Base-by-base conservation (phyloP, 2,329 filamentous ascomycete species). In the Hypocreales sp. region DNA sequence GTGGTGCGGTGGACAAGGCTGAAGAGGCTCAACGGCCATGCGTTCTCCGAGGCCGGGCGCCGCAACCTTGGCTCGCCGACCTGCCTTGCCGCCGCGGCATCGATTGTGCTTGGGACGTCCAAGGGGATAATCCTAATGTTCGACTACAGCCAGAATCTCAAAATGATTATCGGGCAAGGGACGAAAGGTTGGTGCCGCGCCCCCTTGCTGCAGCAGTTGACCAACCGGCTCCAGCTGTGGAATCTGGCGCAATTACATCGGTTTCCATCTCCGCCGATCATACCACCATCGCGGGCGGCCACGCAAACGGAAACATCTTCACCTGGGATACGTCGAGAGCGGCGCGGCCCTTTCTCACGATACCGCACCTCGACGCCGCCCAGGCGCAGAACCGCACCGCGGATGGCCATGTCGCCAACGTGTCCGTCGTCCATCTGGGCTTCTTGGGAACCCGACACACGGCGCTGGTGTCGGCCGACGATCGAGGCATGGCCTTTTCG, bases 401-500 rank as follows among this genome's bases (percentile, higher is more conserved):
- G 1, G 86, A 95, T 57, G 87, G 90, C 2, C 90, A 98, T 55
- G 57, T 90, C 13, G 65, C 73, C 5, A 79, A 78, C 33, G 72
- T 75, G 18, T 68, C 81, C 4, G 72, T 98, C 24, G 72, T 90
- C 6, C 86, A 98, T 50, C 55, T 98, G n/a, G 90, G 87, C 0
- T 98, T 98, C 46, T 61, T 98, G 5, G 90, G 87, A 7, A 94
- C 82, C 4, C 69, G 92, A 32, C 86, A 90, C 42, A 98, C 90
- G 10, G 90, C 92, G 4, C 62, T 98, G 5, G 86, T 95, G 8
- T 98, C 90, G 4, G 90, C 90, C 3, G 86, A 98, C 51, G 81
- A 92, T 42, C 72, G 72, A 26, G 90, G 92, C 13, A 98, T 98
- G 92, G 87, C 90, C 1, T 98, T 98, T 50, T 94, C 90, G 4